Conservation (phyloP, 2,329 filamentous ascomycete genomes). For the Talaromyces sp. region DNA sequence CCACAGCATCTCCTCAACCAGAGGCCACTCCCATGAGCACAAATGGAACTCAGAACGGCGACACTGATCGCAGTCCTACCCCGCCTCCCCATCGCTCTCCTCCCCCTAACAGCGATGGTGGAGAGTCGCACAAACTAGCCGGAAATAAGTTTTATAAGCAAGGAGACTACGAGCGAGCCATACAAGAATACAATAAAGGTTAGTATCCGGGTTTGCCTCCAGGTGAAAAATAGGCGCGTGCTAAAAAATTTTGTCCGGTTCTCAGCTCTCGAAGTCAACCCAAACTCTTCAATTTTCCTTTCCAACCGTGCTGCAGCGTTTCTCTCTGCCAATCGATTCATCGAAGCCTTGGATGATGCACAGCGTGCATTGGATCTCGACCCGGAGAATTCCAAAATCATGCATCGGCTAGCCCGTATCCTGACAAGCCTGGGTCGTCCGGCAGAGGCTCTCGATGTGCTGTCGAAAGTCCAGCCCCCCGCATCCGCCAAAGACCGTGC, state of each 20-base stretch:
- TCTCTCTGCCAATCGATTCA: slow-evolving; percentile 79
- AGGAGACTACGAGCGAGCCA: slow-evolving; percentile 80
- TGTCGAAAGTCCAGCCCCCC: slow-evolving; percentile 72
- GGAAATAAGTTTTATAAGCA: slow-evolving; percentile 98
- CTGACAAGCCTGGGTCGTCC: slow-evolving; percentile 84
- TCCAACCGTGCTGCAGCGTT: slow-evolving; percentile 93
- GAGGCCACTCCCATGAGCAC: slow-evolving; percentile 25
- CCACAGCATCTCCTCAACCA: slow-evolving; percentile 53
- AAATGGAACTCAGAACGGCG: slow-evolving; percentile 24
- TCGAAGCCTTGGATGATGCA: slow-evolving; percentile 81
- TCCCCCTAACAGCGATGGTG: slow-evolving; percentile 65
- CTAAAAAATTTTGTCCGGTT: slow-evolving; percentile 16
- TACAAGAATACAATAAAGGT: slow-evolving; percentile 95
- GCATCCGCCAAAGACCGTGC: slow-evolving; percentile 82
- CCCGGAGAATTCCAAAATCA: slow-evolving; percentile 79
- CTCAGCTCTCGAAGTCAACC: slow-evolving; percentile 81
- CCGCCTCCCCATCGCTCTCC: slow-evolving; percentile 45
- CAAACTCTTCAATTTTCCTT: slow-evolving; percentile 81
- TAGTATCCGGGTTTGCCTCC: slow-evolving; percentile 28
- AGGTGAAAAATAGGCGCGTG: neutral
- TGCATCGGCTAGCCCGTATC: slow-evolving; percentile 83
- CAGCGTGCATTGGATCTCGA: slow-evolving; percentile 77
- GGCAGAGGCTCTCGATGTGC: slow-evolving; percentile 79
- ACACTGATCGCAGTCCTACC: slow-evolving; percentile 41
- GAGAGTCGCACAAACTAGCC: slow-evolving; percentile 84